These are phyloP conservation scores for Populus pruinosa DNA, from an alignment of 345 rosid species.

Conservation along the genomic window DNA sequence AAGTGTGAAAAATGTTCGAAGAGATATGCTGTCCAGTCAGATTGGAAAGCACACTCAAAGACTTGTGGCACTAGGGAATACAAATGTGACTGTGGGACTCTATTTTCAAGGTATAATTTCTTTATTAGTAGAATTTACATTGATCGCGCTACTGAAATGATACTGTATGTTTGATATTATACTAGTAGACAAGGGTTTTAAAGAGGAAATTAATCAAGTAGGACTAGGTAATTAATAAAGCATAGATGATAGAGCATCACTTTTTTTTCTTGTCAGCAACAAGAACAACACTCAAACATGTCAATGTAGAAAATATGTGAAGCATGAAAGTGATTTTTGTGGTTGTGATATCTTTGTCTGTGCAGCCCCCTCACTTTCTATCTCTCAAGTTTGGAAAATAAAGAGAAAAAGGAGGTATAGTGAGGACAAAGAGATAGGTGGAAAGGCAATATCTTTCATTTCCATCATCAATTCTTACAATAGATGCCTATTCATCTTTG, in stretches of 20 bases:
- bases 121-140: background rate
- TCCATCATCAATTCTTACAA: background rate
- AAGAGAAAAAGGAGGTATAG: background rate
- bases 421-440: conserved; percentile 4
- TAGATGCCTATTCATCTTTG: background rate
- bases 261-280: background rate
- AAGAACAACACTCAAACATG: background rate
- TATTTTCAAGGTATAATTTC: conserved; percentile 69
- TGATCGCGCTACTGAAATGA: background rate
- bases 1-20: conserved; percentile 93
- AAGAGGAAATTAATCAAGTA: background rate
- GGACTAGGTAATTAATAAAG: background rate
- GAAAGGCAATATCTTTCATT: background rate
- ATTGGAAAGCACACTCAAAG: conserved; percentile 97
- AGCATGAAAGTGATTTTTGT: conserved; percentile 16
- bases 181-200: background rate
- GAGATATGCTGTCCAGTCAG: conserved; percentile 94
- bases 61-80: conserved; percentile 97
- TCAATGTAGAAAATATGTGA: conserved; percentile 6
- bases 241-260: background rate
- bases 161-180: background rate
- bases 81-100: conserved; percentile 89
- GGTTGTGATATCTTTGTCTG: conserved; percentile 16
- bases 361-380: background rate
- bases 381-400: background rate